These are phyloP conservation scores for Mucor saturninus DNA, from an alignment of 371 early-diverging fungal genomes.

Conservation along the genomic window DNA sequence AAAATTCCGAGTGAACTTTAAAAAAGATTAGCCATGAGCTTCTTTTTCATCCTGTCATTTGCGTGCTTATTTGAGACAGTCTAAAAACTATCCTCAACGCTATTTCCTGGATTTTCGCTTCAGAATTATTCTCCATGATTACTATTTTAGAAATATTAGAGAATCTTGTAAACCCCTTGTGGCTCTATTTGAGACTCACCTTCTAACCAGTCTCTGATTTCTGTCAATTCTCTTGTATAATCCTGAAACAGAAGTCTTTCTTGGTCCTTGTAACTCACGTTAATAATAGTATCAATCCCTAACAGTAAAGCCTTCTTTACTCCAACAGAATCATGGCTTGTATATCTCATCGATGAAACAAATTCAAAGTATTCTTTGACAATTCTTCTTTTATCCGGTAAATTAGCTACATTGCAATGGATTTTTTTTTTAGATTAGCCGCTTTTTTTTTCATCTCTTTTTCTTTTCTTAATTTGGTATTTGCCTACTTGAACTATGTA, in stretches of 20 bases:
- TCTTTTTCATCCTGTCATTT: constrained; percentile 13
- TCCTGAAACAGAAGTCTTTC: constrained; percentile 35
- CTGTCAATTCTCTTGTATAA: constrained; percentile 33
- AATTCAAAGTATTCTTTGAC: constrained; percentile 55
- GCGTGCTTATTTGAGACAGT: constrained; percentile 14
- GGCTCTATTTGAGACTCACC: constrained; percentile 24
- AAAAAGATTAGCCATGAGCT: constrained; percentile 12
- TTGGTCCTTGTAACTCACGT: constrained; percentile 40
- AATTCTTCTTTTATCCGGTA: constrained; percentile 44
- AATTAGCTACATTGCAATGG: constrained; percentile 35
- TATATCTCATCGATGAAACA: constrained; percentile 43
- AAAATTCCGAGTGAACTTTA: not conserved
- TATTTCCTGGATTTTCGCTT: constrained; percentile 16
- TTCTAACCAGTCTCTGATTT: constrained; percentile 46
- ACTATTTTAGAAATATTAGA: constrained; percentile 1
- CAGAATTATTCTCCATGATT: constrained; percentile 17
- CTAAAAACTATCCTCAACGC: constrained; percentile 7
- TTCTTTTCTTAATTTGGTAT: not conserved
- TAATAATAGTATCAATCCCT: constrained; percentile 45
- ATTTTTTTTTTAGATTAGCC: too few species aligned
- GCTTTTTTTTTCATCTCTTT: too few species aligned
- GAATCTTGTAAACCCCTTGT: not conserved
- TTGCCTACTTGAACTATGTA: constrained; percentile 49
- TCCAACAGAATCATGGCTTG: constrained; percentile 19
- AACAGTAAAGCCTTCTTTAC: constrained; percentile 39